phyloP scores from a whole-genome alignment of 257 asterid species.

The Solanum okadae region DNA sequence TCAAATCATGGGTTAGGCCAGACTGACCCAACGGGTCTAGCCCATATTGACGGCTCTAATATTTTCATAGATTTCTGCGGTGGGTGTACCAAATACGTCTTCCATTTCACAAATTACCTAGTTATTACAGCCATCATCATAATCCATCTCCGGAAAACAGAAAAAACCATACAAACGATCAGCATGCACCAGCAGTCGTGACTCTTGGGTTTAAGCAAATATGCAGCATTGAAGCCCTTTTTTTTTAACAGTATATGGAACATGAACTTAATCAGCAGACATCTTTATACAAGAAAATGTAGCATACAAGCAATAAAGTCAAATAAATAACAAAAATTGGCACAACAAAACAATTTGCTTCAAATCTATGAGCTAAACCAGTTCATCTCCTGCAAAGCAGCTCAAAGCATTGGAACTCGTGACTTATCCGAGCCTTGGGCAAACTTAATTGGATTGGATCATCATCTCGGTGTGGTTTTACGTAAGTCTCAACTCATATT shows the following conservation, averaged over 20 bases:
- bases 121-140: neutral
- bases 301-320: neutral
- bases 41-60: too few relatives aligned
- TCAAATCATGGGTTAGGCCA: too few relatives aligned
- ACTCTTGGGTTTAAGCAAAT: neutral
- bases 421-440: neutral
- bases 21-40: too few relatives aligned
- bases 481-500: slow-evolving; percentile 66
- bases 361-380: neutral
- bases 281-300: neutral
- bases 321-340: neutral
- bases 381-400: neutral
- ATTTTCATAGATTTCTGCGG: neutral
- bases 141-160: neutral
- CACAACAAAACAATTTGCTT: neutral
- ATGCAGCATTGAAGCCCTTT: neutral
- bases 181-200: neutral
- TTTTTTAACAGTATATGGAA: neutral
- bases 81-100: neutral
- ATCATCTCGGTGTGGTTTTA: slow-evolving; percentile 1
- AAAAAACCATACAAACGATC: neutral
- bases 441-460: neutral
- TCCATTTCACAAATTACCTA: neutral
- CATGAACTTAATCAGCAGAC: neutral
- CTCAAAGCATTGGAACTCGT: neutral